Conservation (phyloP, 805 yeast genomes). For the Saccharomyces mikatae region DNA sequence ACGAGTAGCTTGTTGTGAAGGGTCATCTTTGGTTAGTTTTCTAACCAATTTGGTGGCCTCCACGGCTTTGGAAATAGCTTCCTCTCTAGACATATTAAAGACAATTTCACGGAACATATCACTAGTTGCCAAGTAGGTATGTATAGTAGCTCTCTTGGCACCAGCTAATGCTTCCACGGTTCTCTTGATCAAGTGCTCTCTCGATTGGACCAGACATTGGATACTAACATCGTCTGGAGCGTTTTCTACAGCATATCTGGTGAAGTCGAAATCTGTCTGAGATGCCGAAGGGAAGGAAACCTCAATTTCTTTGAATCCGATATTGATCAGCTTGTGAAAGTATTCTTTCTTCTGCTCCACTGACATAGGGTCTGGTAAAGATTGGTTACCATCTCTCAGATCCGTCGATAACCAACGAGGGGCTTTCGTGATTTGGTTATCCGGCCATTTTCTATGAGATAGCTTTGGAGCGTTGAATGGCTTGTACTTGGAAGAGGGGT, state of each 20-base stretch:
- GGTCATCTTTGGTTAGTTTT: slow-evolving; percentile 68
- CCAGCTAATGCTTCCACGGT: slow-evolving; percentile 68
- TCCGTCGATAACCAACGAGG: slow-evolving; percentile 80
- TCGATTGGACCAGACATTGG: slow-evolving; percentile 69
- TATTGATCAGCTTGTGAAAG: slow-evolving; percentile 60
- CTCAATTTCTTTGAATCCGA: slow-evolving; percentile 76
- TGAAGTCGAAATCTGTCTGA: slow-evolving; percentile 75
- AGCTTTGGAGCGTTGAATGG: slow-evolving; percentile 48
- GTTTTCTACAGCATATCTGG: slow-evolving; percentile 68
- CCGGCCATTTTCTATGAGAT: slow-evolving; percentile 66
- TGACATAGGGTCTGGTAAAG: slow-evolving; percentile 77
- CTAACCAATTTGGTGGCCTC: slow-evolving; percentile 62
- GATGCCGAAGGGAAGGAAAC: slow-evolving; percentile 78
- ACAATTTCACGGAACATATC: slow-evolving; percentile 70
- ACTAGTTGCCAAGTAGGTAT: slow-evolving; percentile 68
- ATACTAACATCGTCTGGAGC: slow-evolving; percentile 70
- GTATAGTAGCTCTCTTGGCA: slow-evolving; percentile 64
- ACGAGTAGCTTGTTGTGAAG: slow-evolving; percentile 49
- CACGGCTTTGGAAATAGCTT: slow-evolving; percentile 60
- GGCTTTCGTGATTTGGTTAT: slow-evolving; percentile 54
- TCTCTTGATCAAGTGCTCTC: slow-evolving; percentile 65
- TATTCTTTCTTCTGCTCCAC: slow-evolving; percentile 66
- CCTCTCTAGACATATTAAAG: slow-evolving; percentile 61
- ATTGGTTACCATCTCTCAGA: slow-evolving; percentile 74
- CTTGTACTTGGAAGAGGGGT: slow-evolving; percentile 57